Conservation (phyloP, 805 yeast genomes). For the Saturnispora dispora region DNA sequence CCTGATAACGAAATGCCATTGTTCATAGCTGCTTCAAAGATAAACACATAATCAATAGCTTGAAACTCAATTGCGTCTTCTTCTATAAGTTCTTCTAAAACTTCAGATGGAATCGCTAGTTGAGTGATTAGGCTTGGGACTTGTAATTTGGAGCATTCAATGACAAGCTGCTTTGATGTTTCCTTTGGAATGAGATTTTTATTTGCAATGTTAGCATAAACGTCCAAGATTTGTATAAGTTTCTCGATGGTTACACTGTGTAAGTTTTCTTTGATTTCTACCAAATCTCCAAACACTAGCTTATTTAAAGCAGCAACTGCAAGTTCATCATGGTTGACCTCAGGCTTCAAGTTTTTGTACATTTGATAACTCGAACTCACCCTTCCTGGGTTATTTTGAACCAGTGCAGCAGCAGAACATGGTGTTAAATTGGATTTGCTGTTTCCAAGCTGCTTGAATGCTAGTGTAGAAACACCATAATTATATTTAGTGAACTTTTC, state of each 20-base stretch:
- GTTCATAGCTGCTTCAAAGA: slow-evolving; percentile 14
- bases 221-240: slow-evolving; percentile 11
- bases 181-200: slow-evolving; percentile 11
- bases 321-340: slow-evolving; percentile 8
- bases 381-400: slow-evolving; percentile 31
- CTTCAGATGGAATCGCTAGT: slow-evolving; percentile 11
- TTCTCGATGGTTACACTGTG: slow-evolving; percentile 11
- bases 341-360: slow-evolving; percentile 13
- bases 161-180: slow-evolving; percentile 11
- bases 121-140: slow-evolving; percentile 13
- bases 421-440: slow-evolving; percentile 7
- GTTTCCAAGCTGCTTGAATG: slow-evolving; percentile 8
- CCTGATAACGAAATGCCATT: slow-evolving; percentile 15
- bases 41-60: slow-evolving; percentile 17
- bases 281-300: slow-evolving; percentile 17
- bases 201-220: slow-evolving; percentile 12
- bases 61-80: slow-evolving; percentile 7
- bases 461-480: slow-evolving; percentile 20
- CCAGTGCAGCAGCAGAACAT: slow-evolving; percentile 18
- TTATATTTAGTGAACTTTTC: slow-evolving; percentile 20
- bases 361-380: slow-evolving; percentile 28
- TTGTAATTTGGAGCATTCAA: slow-evolving; percentile 16
- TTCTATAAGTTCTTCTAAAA: slow-evolving; percentile 9
- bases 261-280: slow-evolving; percentile 18
- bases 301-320: slow-evolving; percentile 16